phyloP scores from a whole-genome alignment of 768 basidiomycete species.

The Kwoniella dendrophila region DNA sequence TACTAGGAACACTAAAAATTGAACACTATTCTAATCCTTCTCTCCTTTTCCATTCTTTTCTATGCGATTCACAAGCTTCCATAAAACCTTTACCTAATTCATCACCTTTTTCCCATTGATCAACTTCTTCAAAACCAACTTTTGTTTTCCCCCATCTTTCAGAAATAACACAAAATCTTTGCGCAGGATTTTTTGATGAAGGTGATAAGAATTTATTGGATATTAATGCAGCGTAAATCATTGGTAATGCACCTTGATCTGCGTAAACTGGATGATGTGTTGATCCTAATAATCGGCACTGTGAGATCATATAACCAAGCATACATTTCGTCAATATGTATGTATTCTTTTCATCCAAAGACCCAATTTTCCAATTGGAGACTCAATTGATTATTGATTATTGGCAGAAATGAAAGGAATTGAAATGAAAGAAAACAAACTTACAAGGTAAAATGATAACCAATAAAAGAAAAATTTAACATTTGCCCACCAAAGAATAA shows the following conservation, averaged over 20 bases:
- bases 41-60: slow-evolving; percentile 34
- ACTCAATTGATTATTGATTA: background rate
- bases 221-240: slow-evolving; percentile 45
- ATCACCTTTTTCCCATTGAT: slow-evolving; percentile 32
- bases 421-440: background rate
- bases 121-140: slow-evolving; percentile 38
- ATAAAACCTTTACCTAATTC: slow-evolving; percentile 30
- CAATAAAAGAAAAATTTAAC: slow-evolving; percentile 29
- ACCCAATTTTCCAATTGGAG: background rate
- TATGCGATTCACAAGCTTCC: slow-evolving; percentile 30
- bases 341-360: background rate
- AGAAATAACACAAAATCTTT: slow-evolving; percentile 25
- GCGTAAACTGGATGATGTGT: slow-evolving; percentile 37
- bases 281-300: slow-evolving; percentile 44
- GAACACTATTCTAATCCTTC: slow-evolving; percentile 28
- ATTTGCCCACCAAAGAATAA: slow-evolving; percentile 9
- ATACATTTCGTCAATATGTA: background rate
- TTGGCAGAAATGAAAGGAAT: background rate
- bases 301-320: background rate
- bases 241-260: slow-evolving; percentile 29
- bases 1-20: no score
- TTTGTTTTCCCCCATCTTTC: slow-evolving; percentile 24
- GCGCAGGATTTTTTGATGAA: slow-evolving; percentile 20
- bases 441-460: slow-evolving; percentile 35
- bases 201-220: slow-evolving; percentile 29